A percentile compares a stretch with the other conserved stretches of the same genome.
These are phyloP conservation scores for Tylopilus cervinicoccineus DNA, from an alignment of 768 basidiomycete species.

Conservation along the genomic window DNA sequence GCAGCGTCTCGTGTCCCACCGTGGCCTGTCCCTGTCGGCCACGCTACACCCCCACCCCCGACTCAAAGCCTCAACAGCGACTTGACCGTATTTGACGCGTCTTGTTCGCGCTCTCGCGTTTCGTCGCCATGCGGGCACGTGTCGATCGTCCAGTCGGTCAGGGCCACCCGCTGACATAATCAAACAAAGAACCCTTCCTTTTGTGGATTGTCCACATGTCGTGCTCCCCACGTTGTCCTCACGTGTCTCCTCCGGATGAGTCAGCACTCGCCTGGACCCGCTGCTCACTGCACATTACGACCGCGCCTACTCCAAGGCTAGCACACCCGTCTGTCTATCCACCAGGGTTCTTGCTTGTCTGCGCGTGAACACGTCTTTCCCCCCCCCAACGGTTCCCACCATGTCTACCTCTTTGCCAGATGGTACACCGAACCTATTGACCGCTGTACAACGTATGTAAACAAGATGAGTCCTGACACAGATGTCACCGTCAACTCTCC, in stretches of 20 bases:
- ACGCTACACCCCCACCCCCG: neutral
- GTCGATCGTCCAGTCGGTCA: slow-evolving; percentile 1
- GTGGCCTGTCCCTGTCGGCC: slow-evolving; percentile 4
- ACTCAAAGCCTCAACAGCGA: neutral
- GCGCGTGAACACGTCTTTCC: no score
- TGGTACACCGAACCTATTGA: neutral
- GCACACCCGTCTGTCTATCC: no score
- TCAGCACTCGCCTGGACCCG: no score
- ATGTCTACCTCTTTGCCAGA: neutral
- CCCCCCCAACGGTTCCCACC: neutral
- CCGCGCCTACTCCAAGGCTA: no score
- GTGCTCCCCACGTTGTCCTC: slow-evolving; percentile 3
- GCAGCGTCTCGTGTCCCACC: neutral
- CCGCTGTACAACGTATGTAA: neutral
- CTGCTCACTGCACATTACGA: no score
- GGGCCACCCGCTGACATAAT: slow-evolving; percentile 1
- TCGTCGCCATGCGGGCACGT: slow-evolving; percentile 10
- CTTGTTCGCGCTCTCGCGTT: neutral
- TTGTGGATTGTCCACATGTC: neutral
- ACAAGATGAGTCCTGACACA: neutral
- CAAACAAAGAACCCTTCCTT: slow-evolving; percentile 2
- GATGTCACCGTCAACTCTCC: neutral
- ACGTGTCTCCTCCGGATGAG: no score
- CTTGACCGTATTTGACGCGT: slow-evolving; percentile 1
- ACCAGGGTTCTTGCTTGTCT: no score